A percentile compares a stretch with the other conserved stretches of the same genome.
Conservation (phyloP, 768 basidiomycete species). For the Pluteus cervinus region DNA sequence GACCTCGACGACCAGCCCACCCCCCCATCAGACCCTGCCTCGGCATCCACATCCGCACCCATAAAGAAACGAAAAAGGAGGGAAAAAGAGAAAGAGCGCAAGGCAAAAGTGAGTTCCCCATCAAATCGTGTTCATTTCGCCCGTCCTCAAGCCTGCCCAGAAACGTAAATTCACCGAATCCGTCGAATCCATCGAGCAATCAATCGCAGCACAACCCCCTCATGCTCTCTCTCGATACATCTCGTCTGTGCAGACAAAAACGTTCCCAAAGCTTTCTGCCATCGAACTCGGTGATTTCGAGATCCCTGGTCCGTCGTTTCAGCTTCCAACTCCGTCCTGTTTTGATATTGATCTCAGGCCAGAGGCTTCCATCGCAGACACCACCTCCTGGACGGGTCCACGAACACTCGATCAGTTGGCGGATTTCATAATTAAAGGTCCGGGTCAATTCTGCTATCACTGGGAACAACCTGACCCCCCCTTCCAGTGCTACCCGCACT, state of each 20-base stretch:
- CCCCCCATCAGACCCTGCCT: slow-evolving; percentile 10
- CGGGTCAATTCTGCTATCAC: slow-evolving; percentile 11
- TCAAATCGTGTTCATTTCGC: slow-evolving; percentile 2
- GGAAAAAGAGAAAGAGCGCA: slow-evolving; percentile 70
- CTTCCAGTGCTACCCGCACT: slow-evolving; percentile 60
- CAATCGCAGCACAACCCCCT: slow-evolving; percentile 54
- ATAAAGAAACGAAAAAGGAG: slow-evolving; percentile 69
- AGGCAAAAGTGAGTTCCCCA: slow-evolving; percentile 48
- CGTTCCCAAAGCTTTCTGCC: slow-evolving; percentile 59
- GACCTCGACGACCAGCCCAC: slow-evolving; percentile 20
- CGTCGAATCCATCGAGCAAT: slow-evolving; percentile 30
- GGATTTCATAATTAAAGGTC: slow-evolving; percentile 75
- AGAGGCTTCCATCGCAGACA: slow-evolving; percentile 74
- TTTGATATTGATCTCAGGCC: slow-evolving; percentile 42
- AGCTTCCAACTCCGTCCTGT: slow-evolving; percentile 22
- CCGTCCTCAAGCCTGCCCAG: slow-evolving; percentile 28
- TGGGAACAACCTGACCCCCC: slow-evolving; percentile 1
- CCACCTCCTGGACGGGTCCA: slow-evolving; percentile 63
- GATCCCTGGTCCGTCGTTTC: slow-evolving; percentile 60
- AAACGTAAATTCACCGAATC: slow-evolving; percentile 57
- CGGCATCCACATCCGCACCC: slow-evolving; percentile 13
- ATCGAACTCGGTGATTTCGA: slow-evolving; percentile 77
- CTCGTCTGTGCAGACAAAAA: slow-evolving; percentile 58
- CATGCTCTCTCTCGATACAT: slow-evolving; percentile 57
- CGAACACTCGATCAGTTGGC: slow-evolving; percentile 67